These are phyloP conservation scores for Solanum virginianum DNA, from an alignment of 257 asterid genomes.

Conservation along the genomic window DNA sequence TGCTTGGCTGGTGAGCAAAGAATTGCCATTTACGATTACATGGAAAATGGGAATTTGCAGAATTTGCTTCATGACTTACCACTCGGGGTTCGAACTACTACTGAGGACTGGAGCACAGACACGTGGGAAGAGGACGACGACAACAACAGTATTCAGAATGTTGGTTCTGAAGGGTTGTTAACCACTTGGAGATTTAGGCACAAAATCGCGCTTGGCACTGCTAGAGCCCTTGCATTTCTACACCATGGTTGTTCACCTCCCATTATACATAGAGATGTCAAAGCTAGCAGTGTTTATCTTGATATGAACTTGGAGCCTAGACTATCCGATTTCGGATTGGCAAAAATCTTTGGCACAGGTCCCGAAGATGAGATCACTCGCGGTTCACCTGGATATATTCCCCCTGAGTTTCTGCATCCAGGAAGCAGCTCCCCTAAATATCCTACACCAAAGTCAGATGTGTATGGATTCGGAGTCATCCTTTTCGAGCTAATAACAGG, in stretches of 20 bases:
- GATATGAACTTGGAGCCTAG: constrained; percentile 14
- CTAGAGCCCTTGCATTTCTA: constrained; percentile 19
- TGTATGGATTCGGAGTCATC: constrained; percentile 18
- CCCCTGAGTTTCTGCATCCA: constrained; percentile 15
- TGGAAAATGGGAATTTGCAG: constrained; percentile 20
- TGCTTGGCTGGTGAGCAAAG: constrained; percentile 22
- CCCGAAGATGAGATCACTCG: constrained; percentile 11
- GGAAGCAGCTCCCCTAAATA: constrained; percentile 4
- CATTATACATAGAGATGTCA: constrained; percentile 16
- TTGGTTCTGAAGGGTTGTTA: constrained; percentile 11
- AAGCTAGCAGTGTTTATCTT: constrained; percentile 16
- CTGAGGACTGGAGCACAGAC: constrained; percentile 14
- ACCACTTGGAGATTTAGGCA: constrained; percentile 19
- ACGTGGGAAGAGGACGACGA: constrained; percentile 11
- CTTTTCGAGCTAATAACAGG: constrained; percentile 18
- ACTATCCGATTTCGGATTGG: constrained; percentile 15
- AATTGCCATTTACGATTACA: constrained; percentile 16
- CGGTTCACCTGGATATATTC: constrained; percentile 13
- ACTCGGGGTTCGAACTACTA: not conserved
- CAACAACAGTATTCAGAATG: constrained; percentile 6
- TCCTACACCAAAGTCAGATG: constrained; percentile 17
- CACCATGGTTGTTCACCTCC: constrained; percentile 28
- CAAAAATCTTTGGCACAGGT: constrained; percentile 10
- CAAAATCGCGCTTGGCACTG: constrained; percentile 16
- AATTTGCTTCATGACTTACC: constrained; percentile 14